phyloP scores from a whole-genome alignment of 495 filamentous ascomycete species.

The Penicillium turbatum region DNA sequence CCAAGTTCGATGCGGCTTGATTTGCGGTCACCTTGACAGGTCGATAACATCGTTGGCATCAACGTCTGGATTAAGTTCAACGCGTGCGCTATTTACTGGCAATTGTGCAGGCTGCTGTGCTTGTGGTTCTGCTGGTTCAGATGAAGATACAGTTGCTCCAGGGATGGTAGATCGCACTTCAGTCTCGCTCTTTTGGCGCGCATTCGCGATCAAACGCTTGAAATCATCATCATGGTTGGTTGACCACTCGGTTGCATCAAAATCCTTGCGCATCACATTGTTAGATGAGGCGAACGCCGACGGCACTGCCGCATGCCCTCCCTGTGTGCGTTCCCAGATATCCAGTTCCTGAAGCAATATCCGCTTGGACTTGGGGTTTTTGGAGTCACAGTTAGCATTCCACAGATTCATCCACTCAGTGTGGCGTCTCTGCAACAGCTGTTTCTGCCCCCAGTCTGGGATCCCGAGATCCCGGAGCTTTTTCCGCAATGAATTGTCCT shows the following conservation, averaged over 20 bases:
- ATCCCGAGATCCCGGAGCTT: slow-evolving; percentile 84
- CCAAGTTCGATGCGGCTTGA: not conserved
- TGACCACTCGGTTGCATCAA: slow-evolving; percentile 75
- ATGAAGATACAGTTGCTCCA: slow-evolving; percentile 7
- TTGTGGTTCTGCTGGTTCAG: slow-evolving; percentile 2
- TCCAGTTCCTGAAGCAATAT: slow-evolving; percentile 75
- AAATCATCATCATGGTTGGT: slow-evolving; percentile 68
- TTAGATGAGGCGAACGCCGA: slow-evolving; percentile 25
- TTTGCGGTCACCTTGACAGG: slow-evolving; percentile 6
- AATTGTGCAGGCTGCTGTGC: not conserved
- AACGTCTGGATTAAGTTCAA: not conserved
- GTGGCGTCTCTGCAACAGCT: slow-evolving; percentile 71
- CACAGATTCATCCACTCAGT: slow-evolving; percentile 92
- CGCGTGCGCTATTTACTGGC: not conserved
- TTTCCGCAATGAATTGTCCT: slow-evolving; percentile 67
- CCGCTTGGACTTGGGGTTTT: slow-evolving; percentile 59
- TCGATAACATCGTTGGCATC: not conserved
- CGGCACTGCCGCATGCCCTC: slow-evolving; percentile 27
- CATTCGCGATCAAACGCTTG: slow-evolving; percentile 67
- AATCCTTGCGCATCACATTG: slow-evolving; percentile 71
- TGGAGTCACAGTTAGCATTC: slow-evolving; percentile 94
- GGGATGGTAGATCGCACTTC: slow-evolving; percentile 31
- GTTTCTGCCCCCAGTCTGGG: slow-evolving; percentile 59
- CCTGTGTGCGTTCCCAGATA: slow-evolving; percentile 76
- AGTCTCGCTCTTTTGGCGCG: slow-evolving; percentile 44